Percentiles rank a stretch among this genome's conserved stretches.
Evolutionary conservation across 305 asterid species (phyloP).

Genomic region (Coffea humblotiana): DNA sequence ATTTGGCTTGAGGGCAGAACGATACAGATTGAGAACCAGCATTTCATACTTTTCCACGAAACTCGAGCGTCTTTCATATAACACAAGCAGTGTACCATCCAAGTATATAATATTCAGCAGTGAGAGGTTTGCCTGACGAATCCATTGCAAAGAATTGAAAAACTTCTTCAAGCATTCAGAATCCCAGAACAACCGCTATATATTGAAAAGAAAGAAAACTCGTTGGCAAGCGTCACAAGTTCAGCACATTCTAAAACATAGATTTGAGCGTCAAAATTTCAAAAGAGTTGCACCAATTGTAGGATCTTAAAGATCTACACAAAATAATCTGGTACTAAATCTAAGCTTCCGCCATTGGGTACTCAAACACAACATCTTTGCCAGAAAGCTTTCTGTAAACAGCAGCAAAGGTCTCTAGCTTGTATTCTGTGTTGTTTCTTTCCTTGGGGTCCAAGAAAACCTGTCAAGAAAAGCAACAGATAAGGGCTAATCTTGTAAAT

Average conservation of each 20-base stretch:
- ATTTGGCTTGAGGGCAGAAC: too few species aligned
- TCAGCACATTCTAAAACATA: neutral
- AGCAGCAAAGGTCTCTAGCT: conserved; percentile 33
- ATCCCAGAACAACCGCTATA: neutral
- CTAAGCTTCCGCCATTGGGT: conserved; percentile 25
- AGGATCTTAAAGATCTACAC: conserved; percentile 9
- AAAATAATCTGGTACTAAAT: conserved; percentile 3
- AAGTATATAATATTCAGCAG: neutral
- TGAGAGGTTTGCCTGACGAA: neutral
- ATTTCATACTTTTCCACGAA: too few species aligned
- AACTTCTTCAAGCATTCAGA: neutral
- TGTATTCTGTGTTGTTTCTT: conserved; percentile 29
- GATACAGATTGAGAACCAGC: too few species aligned
- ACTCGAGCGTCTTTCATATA: too few species aligned
- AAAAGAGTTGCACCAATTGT: neutral
- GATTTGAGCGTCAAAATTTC: conserved; percentile 16
- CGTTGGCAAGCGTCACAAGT: neutral
- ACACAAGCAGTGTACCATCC: neutral
- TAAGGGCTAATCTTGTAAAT: neutral
- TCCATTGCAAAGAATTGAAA: neutral
- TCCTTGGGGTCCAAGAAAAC: conserved; percentile 36
- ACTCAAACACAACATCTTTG: conserved; percentile 32
- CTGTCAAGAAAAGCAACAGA: conserved; percentile 8
- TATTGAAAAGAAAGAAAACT: conserved; percentile 1
- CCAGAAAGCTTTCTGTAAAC: conserved; percentile 36